These are phyloP conservation scores for Carpinus fangiana DNA, from an alignment of 306 rosid genomes.

Conservation along the genomic window DNA sequence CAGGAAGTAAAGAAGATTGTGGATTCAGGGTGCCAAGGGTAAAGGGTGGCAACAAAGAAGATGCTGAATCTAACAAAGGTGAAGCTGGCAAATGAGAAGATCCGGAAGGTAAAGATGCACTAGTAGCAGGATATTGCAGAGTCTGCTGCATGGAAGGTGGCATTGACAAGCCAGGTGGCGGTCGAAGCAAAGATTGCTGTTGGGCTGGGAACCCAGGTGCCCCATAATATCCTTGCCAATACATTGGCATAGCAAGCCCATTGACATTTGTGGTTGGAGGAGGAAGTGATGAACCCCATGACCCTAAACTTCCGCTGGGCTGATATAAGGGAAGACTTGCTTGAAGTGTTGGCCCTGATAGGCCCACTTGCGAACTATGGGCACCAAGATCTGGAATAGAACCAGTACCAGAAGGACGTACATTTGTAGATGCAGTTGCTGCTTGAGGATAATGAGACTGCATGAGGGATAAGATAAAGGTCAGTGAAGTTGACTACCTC, in stretches of 20 bases:
- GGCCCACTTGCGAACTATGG: slow-evolving; percentile 21
- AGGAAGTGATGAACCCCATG: slow-evolving; percentile 31
- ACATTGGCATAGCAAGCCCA: slow-evolving; percentile 23
- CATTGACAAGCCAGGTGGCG: slow-evolving; percentile 26
- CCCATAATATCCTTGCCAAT: slow-evolving; percentile 32
- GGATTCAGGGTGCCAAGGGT: slow-evolving; percentile 18
- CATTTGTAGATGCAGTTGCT: slow-evolving; percentile 12
- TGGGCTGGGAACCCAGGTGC: slow-evolving; percentile 27
- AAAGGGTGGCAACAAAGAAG: slow-evolving; percentile 29
- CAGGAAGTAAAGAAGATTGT: slow-evolving; percentile 24
- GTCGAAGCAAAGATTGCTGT: slow-evolving; percentile 35
- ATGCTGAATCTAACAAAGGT: slow-evolving; percentile 24
- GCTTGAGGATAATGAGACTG: slow-evolving; percentile 30
- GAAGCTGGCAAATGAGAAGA: slow-evolving; percentile 15
- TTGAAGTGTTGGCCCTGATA: slow-evolving; percentile 23
- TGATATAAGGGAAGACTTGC: slow-evolving; percentile 28
- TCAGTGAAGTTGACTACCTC: not conserved
- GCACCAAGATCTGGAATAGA: slow-evolving; percentile 18
- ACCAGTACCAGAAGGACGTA: slow-evolving; percentile 16
- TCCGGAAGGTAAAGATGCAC: slow-evolving; percentile 8
- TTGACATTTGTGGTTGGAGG: slow-evolving; percentile 23
- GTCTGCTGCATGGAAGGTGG: slow-evolving; percentile 20
- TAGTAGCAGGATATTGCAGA: slow-evolving; percentile 22
- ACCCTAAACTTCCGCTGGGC: slow-evolving; percentile 19
- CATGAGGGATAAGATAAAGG: not conserved